Evolutionary conservation across 2,329 filamentous ascomycete genomes (phyloP), one percentile per base, ranked within the genome.

Genomic region (Ambrosiella cleistominuta): DNA sequence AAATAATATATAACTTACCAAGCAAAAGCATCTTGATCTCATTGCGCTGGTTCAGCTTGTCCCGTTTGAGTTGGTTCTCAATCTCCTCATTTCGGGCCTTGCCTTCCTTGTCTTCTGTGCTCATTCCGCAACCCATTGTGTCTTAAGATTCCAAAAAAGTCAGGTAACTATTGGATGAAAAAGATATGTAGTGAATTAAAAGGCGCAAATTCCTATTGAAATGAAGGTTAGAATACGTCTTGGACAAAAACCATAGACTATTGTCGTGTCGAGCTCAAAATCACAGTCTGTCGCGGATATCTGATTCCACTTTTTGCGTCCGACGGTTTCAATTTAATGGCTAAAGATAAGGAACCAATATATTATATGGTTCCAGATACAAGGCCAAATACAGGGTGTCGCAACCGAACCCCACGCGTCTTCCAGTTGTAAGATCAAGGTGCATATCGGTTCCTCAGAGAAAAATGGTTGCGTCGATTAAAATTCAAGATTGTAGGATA

Each of bases 21-120:
- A 98, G 84, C 68, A 98, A 81, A 67, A 98, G 79, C 93, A 98
- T 97, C 82, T 98, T 98, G 78, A 98, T 98, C 75, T 98, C 93
- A 67, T 98, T 98, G 68, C 91, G 85, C 77, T 96, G 90, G 79
- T 95, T 86, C 87, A 97, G 87, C 75, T 95, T 94, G 70, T 98
- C 93, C 72, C 88, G 82, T 82, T 96, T 97, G 70, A 97, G 78
- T 78, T 97, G 91, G 72, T 96, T 97, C 76, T 98, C 93, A 69
- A 98, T 98, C 82, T 97, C 91, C 80, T 98, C 93, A 72, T 98
- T 97, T 67, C 93, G 85, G 78, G 89, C 88, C 87, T 96, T 97
- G 76, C 93, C 91, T 89, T 97, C 93, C 85, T 96, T 96, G 77
- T 97, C 93, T 78, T 97, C 93, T 70, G 93, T 95, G 73, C 91